These are phyloP conservation scores for Myxozyma monticola DNA, from an alignment of 805 yeast genomes.

Conservation along the genomic window DNA sequence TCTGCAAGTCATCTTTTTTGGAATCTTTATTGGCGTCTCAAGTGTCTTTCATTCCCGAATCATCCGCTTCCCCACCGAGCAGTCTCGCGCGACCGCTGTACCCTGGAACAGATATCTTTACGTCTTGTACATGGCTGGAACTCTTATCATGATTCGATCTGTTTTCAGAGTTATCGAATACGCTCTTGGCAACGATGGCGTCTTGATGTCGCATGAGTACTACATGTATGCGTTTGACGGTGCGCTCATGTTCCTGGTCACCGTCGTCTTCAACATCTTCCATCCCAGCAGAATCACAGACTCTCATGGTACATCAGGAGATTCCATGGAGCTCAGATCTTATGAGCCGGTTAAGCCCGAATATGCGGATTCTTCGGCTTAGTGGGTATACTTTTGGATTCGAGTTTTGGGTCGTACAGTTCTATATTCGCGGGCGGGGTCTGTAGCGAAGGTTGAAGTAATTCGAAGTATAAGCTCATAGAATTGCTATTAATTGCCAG, in stretches of 20 bases:
- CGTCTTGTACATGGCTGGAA: constrained; percentile 1
- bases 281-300: too few relatives aligned
- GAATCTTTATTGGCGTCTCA: constrained; percentile 35
- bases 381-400: too few relatives aligned
- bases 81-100: not conserved
- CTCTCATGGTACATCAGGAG: too few relatives aligned
- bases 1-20: constrained; percentile 40
- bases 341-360: too few relatives aligned
- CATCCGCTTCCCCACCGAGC: not conserved
- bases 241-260: constrained; percentile 2
- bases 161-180: constrained; percentile 5
- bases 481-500: too few relatives aligned
- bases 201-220: constrained; percentile 8
- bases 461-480: too few relatives aligned
- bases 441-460: too few relatives aligned
- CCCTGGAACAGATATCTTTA: constrained; percentile 2
- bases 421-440: too few relatives aligned
- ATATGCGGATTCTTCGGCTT: too few relatives aligned
- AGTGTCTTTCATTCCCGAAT: constrained; percentile 21
- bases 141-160: constrained; percentile 6
- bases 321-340: too few relatives aligned
- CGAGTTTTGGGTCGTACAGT: too few relatives aligned
- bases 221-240: constrained; percentile 8
- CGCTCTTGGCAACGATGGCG: constrained; percentile 7
- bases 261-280: too few relatives aligned